Base-by-base conservation (phyloP, 2,329 filamentous ascomycete species). In the Sphaerulina vaccinii region DNA sequence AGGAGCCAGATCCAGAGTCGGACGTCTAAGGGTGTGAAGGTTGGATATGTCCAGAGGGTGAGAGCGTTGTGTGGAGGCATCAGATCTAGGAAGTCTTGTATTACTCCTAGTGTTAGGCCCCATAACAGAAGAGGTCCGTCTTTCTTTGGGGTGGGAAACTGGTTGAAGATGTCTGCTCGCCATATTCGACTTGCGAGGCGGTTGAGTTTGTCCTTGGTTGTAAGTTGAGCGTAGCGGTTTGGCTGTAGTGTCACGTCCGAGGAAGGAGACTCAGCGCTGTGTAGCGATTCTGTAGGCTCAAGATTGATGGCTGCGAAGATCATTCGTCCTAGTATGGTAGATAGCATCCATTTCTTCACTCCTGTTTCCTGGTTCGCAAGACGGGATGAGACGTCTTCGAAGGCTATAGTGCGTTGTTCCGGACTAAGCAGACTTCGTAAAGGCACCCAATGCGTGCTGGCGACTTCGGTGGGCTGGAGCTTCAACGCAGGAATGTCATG, bases 391-490 rank as follows among this genome's bases (percentile, higher is more conserved):
- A 86, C 80, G 64, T 87, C 81, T 49, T 85, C 81, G 58, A 80
- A 78, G 64, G 83, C 81, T 52, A 80, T 75, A 0, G 82, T 85
- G 18, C 83, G 77, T n/a, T 82, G 74, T 1, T 73, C 71, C 1
- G 82, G 78, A 1, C 79, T 77, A n/a, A 86, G 72, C 6, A 88
- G 75, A 15, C 78, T 78, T 45, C 79, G 75, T 2, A 87, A 67
- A 10, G 85, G 79, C 3, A 88, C 83, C 85, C 84, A 88, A 65
- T 87, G 84, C 2, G 81, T 79, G 1, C 83, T 83, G 19, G 82
- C 83, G 16, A 87, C 83, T 70, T 88, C 85, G 24, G 80, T 79
- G 3, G 84, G 83, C 62, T 87, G 84, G n/a, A 87, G 73, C 39
- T 75, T 75, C 33, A 87, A 73, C 1, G 77, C 68, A 4, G 83